Evolutionary conservation across 805 yeast species (phyloP).

Genomic region (Wickerhamiella qilinensis): DNA sequence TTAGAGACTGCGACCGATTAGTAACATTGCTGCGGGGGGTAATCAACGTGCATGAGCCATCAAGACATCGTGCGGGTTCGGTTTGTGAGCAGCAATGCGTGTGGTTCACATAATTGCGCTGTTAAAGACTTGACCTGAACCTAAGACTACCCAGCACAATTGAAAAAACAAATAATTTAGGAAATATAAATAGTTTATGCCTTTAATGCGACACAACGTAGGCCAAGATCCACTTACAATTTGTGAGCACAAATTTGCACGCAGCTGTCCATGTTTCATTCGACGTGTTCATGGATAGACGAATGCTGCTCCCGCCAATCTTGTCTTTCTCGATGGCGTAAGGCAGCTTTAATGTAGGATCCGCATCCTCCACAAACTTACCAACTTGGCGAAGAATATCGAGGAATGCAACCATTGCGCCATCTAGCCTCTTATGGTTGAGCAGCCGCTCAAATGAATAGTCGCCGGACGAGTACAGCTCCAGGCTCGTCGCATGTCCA

Average conservation of each 20-base stretch:
- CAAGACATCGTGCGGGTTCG: too few relatives aligned
- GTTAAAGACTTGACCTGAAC: too few relatives aligned
- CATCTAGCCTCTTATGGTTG: constrained; percentile 62
- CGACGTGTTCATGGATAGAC: constrained; percentile 42
- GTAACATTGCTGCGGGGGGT: too few relatives aligned
- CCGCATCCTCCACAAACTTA: constrained; percentile 27
- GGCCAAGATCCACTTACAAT: constrained; percentile 72
- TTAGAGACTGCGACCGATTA: too few relatives aligned
- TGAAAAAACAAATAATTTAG: not conserved
- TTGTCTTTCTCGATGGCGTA: constrained; percentile 53
- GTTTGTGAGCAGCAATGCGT: too few relatives aligned
- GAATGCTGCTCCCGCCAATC: constrained; percentile 65
- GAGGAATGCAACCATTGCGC: constrained; percentile 63
- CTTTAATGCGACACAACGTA: constrained; percentile 24
- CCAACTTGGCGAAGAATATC: constrained; percentile 44
- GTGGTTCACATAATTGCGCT: too few relatives aligned
- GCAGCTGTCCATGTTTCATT: constrained; percentile 82
- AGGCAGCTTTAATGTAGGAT: constrained; percentile 46
- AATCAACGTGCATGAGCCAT: too few relatives aligned
- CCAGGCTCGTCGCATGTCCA: constrained; percentile 27
- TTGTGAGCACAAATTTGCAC: constrained; percentile 63
- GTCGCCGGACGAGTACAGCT: constrained; percentile 54
- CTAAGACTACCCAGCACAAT: too few relatives aligned
- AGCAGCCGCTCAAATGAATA: constrained; percentile 54
- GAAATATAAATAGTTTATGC: not conserved